phyloP scores from a whole-genome alignment of 768 basidiomycete genomes.

The Xerocomus brunneocitrinus region DNA sequence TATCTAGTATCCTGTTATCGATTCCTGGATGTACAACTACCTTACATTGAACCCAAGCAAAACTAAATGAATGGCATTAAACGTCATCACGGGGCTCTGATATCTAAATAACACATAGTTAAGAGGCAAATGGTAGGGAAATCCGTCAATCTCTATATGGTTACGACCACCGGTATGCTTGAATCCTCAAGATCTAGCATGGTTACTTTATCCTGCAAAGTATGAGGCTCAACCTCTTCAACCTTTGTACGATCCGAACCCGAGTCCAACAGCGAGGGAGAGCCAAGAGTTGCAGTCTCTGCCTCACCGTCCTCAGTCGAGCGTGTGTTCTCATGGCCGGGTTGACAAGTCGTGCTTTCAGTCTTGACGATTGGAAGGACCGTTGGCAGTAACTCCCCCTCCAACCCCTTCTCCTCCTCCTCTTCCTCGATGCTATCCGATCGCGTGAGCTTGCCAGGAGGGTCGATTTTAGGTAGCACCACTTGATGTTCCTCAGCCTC shows the following conservation, averaged over 20 bases:
- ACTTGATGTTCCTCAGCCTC: conserved; percentile 14
- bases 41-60: background rate
- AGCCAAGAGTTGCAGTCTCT: conserved; percentile 20
- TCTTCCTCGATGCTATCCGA: conserved; percentile 33
- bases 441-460: conserved; percentile 22
- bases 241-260: conserved; percentile 26
- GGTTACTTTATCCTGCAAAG: conserved; percentile 25
- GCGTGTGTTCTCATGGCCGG: conserved; percentile 4
- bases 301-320: conserved; percentile 18
- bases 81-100: background rate
- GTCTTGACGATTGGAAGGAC: background rate
- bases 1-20: background rate
- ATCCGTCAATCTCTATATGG: conserved; percentile 4
- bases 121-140: conserved; percentile 4
- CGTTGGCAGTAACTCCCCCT: background rate
- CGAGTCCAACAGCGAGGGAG: conserved; percentile 26
- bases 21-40: background rate
- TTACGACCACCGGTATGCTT: conserved; percentile 13
- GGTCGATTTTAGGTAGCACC: conserved; percentile 17
- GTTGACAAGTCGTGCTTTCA: background rate
- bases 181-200: conserved; percentile 26
- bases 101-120: conserved; percentile 26
- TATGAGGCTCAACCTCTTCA: conserved; percentile 23
- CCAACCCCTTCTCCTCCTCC: conserved; percentile 21
- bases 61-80: conserved; percentile 1